Evolutionary conservation across 495 filamentous ascomycete species (phyloP), one percentile per base, ranked within the genome.

Genomic region (Hypoxylon subgilvum): DNA sequence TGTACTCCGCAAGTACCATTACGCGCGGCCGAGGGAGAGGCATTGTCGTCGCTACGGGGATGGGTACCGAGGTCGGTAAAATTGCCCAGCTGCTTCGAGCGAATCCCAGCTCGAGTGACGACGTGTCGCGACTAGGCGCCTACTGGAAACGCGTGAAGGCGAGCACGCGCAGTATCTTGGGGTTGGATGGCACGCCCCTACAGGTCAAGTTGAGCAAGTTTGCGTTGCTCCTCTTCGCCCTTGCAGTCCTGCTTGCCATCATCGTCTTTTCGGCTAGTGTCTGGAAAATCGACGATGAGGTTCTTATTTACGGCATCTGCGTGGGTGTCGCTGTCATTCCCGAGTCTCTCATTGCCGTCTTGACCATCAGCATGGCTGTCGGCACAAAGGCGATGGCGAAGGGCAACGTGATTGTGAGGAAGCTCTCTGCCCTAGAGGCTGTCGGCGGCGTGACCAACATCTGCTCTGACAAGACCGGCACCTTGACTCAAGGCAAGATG

Each of bases 361-460:
- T 91, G 57, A 90, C 87, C 1, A 89, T 90, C 57, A 89, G 86
- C 14, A 86, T 90, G 78, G 86, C 87, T 4, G 81, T 87, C 14
- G 88, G 86, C 27, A 86, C 85, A 7, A 87, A 86, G 69, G 82
- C 84, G 35, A 91, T 91, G 88, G 85, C 84, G 5, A 74, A 82
- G 52, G 76, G 83, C 19, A 78, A 89, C 66, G 86, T 89, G 45
- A 83, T 90, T 57, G 85, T 89, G 16, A 78, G 87, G 22, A 84
- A 84, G 56, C 75, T 88, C 32, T 78, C 86, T 14, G 82, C 86
- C 4, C 69, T 89, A 9, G 87, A 90, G 61, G 82, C 82, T 17
- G 73, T 84, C 18, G 82, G 82, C 4, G 82, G 79, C 39, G 79
- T 84, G 22, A 84, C 82, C 21, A 80, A 81, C 53, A 82, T 83